phyloP scores from a whole-genome alignment of 352 stramenopile genomes.

The Thalassiosira ordinaria region DNA sequence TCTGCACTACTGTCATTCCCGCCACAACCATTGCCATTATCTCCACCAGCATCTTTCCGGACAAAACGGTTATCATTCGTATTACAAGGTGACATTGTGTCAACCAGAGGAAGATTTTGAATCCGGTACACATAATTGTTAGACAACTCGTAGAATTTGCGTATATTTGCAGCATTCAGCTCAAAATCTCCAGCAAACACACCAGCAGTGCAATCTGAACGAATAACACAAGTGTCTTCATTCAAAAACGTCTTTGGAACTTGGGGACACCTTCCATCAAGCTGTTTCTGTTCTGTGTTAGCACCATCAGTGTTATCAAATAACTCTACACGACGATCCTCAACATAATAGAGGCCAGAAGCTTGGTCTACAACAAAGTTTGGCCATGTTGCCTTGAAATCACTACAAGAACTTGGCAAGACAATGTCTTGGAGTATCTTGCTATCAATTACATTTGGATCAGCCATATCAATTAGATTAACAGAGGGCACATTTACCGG shows the following conservation, averaged over 20 bases:
- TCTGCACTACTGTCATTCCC: conserved; percentile 9
- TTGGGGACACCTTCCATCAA: conserved; percentile 35
- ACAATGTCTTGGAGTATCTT: conserved; percentile 36
- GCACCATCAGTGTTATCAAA: conserved; percentile 38
- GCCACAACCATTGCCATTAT: conserved; percentile 18
- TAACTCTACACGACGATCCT: conserved; percentile 50
- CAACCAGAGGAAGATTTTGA: conserved; percentile 39
- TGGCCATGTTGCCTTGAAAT: conserved; percentile 45
- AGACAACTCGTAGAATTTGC: conserved; percentile 49
- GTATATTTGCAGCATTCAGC: conserved; percentile 45
- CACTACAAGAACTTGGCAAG: conserved; percentile 21
- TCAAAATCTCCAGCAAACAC: conserved; percentile 33
- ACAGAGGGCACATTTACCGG: conserved; percentile 27
- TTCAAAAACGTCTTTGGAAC: conserved; percentile 53
- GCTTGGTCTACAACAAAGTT: conserved; percentile 47
- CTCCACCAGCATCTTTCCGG: conserved; percentile 37
- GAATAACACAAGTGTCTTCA: conserved; percentile 40
- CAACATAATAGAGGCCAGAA: conserved; percentile 53
- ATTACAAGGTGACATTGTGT: conserved; percentile 29
- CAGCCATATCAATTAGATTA: conserved; percentile 28
- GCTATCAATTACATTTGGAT: conserved; percentile 42
- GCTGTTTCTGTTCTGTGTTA: conserved; percentile 27
- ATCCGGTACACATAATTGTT: conserved; percentile 53
- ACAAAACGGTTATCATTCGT: conserved; percentile 42
- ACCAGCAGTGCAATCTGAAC: conserved; percentile 39